Conservation (phyloP, 345 rosid species). For the Populus euphratica region DNA sequence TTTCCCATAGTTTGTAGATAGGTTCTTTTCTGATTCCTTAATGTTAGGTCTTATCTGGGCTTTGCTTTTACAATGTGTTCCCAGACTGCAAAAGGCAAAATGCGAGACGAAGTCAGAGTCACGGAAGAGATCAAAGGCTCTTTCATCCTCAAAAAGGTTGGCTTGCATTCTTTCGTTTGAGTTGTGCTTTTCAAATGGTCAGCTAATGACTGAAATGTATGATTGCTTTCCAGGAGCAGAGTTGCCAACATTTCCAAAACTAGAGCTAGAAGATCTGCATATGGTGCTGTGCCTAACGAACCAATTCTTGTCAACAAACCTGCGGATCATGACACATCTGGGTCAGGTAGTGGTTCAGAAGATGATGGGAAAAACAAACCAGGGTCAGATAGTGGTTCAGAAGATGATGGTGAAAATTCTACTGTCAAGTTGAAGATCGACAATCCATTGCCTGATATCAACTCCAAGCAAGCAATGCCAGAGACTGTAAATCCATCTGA, state of each 20-base stretch:
- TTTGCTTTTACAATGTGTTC: constrained; percentile 11
- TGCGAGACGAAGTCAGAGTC: constrained; percentile 18
- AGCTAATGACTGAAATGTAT: neutral
- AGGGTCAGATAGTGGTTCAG: neutral
- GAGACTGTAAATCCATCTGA: neutral
- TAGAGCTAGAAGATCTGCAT: constrained; percentile 7
- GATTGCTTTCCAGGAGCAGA: constrained; percentile 21
- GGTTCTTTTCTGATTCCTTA: neutral
- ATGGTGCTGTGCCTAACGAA: neutral
- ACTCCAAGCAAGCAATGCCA: constrained; percentile 1
- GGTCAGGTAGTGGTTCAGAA: neutral
- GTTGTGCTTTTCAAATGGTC: neutral
- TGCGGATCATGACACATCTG: neutral
- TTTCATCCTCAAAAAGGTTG: constrained; percentile 32
- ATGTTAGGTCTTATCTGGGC: constrained; percentile 4
- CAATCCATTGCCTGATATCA: neutral
- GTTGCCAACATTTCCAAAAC: constrained; percentile 9
- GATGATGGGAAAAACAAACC: neutral
- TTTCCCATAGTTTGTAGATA: neutral
- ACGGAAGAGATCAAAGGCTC: constrained; percentile 11
- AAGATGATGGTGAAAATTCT: neutral
- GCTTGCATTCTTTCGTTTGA: constrained; percentile 1
- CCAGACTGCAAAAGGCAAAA: constrained; percentile 35
- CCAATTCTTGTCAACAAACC: constrained; percentile 1
- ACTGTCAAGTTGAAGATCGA: constrained; percentile 1